These are phyloP conservation scores for Penicillium sp. DNA, from an alignment of 2,329 filamentous ascomycete species.

Conservation along the genomic window DNA sequence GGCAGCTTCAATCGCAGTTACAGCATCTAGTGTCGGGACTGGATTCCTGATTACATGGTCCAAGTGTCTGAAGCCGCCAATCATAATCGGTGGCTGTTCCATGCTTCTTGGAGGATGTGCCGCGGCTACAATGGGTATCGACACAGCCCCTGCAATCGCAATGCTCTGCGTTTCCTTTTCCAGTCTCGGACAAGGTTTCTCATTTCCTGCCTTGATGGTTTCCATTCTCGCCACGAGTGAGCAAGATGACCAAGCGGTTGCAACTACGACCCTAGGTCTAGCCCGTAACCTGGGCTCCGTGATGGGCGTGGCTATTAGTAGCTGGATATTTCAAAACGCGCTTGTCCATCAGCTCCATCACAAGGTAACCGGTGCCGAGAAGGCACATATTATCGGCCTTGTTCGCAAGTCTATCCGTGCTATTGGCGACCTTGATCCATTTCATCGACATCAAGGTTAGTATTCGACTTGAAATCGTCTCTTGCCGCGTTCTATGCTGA, in stretches of 20 bases:
- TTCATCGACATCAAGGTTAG: constrained; percentile 47
- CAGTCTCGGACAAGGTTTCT: constrained; percentile 58
- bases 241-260: constrained; percentile 62
- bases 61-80: constrained; percentile 56
- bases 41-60: constrained; percentile 61
- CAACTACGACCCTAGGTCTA: constrained; percentile 65
- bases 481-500: constrained; percentile 13
- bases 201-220: constrained; percentile 62
- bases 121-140: constrained; percentile 49
- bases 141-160: constrained; percentile 52
- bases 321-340: constrained; percentile 68
- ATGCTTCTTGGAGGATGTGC: constrained; percentile 51
- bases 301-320: constrained; percentile 67
- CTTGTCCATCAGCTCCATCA: constrained; percentile 56
- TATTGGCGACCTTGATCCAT: constrained; percentile 44
- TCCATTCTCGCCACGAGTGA: constrained; percentile 57
- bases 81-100: constrained; percentile 49
- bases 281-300: constrained; percentile 69
- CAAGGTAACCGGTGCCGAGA: constrained; percentile 57
- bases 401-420: constrained; percentile 50
- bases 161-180: constrained; percentile 55
- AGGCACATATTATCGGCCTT: constrained; percentile 49
- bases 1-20: constrained; percentile 56
- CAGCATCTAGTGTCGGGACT: constrained; percentile 52
- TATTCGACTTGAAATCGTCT: neutral